phyloP scores from a whole-genome alignment of 441 rosid genomes.

The Theobroma grandiflorum region DNA sequence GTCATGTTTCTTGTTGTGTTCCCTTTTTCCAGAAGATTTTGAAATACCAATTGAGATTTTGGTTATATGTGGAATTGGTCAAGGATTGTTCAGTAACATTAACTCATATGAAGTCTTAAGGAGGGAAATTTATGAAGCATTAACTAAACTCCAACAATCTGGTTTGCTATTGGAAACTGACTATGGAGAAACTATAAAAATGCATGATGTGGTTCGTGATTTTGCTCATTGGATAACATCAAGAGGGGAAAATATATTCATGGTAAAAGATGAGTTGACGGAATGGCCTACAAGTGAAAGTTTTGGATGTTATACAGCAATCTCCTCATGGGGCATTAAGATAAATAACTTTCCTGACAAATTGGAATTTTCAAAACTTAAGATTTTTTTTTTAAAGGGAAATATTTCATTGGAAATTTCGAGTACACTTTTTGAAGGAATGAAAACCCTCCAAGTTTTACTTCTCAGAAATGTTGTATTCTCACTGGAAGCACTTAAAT shows the following conservation, averaged over 20 bases:
- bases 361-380: neutral
- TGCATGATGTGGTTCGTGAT: neutral
- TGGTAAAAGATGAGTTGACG: neutral
- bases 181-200: neutral
- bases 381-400: neutral
- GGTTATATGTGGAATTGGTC: neutral
- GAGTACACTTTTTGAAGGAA: neutral
- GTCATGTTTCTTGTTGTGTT: neutral
- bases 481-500: neutral
- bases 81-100: neutral
- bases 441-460: neutral
- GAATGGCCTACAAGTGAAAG: neutral
- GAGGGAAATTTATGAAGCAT: neutral
- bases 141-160: neutral
- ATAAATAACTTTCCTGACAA: neutral
- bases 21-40: neutral
- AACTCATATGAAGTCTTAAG: neutral
- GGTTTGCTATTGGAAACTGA: neutral
- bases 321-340: neutral
- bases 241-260: neutral
- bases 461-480: neutral
- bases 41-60: neutral
- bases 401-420: neutral
- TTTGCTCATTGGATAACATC: neutral
- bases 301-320: neutral